Conservation (phyloP, 352 stramenopile genomes). For the Pythium dissimile region DNA sequence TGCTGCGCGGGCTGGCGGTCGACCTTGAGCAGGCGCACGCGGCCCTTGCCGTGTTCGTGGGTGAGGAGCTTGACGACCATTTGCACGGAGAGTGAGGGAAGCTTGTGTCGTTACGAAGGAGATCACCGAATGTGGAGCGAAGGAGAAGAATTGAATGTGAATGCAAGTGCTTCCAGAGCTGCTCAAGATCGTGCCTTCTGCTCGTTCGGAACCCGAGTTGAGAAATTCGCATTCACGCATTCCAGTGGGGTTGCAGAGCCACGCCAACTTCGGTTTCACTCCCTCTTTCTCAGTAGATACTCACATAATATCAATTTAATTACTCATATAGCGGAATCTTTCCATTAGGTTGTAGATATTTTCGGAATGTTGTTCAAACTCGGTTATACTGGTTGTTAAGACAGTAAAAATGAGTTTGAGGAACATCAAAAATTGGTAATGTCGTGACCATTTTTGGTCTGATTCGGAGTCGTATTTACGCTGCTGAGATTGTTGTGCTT, state of each 20-base stretch:
- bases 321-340: neutral
- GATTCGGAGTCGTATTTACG: too few relatives aligned
- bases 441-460: too few relatives aligned
- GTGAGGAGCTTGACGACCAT: slow-evolving; percentile 74
- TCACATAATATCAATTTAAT: neutral
- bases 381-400: too few relatives aligned
- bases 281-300: slow-evolving; percentile 2
- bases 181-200: slow-evolving; percentile 7
- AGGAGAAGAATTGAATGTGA: slow-evolving; percentile 6
- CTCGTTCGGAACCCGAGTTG: too few relatives aligned
- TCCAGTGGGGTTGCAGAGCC: slow-evolving; percentile 3
- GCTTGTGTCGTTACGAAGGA: slow-evolving; percentile 7
- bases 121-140: slow-evolving; percentile 40
- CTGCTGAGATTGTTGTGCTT: neutral
- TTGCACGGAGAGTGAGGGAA: neutral
- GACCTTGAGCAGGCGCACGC: slow-evolving; percentile 86
- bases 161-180: slow-evolving; percentile 10
- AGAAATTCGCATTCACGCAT: slow-evolving; percentile 34
- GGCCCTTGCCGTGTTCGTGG: slow-evolving; percentile 84
- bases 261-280: too few relatives aligned
- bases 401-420: too few relatives aligned
- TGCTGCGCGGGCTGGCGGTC: slow-evolving; percentile 71
- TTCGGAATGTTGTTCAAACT: too few relatives aligned
- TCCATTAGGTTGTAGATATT: too few relatives aligned
- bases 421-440: too few relatives aligned